A percentile compares a stretch with the other conserved stretches of the same genome.
Conservation (phyloP, 164 flowering plant genomes). For the Magnolia officinalis region DNA sequence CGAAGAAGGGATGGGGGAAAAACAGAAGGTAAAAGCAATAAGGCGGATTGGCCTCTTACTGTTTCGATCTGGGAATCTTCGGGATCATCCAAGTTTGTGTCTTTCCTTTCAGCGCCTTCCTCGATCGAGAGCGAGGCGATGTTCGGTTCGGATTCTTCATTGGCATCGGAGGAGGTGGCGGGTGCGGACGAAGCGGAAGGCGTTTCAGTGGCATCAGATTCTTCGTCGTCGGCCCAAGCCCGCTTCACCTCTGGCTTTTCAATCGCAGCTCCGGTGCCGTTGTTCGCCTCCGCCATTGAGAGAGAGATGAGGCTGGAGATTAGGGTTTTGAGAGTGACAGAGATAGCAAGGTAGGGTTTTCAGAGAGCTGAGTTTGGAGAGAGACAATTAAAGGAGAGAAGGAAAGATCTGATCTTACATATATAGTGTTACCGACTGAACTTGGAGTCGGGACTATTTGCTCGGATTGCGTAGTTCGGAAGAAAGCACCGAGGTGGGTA, state of each 20-base stretch:
- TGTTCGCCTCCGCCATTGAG: slow-evolving; percentile 11
- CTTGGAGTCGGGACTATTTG: too few species aligned
- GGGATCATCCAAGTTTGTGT: slow-evolving; percentile 50
- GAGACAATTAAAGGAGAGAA: too few species aligned
- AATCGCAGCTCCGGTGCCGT: neutral
- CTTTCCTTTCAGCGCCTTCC: slow-evolving; percentile 17
- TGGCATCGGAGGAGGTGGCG: neutral
- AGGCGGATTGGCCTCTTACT: slow-evolving; percentile 24
- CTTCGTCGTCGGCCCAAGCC: slow-evolving; percentile 27
- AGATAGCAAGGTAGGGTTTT: too few species aligned
- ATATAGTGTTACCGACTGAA: too few species aligned
- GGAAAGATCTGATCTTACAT: too few species aligned
- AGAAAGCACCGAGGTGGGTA: too few species aligned
- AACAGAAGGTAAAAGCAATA: neutral
- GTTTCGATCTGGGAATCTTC: slow-evolving; percentile 58
- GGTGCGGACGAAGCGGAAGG: neutral
- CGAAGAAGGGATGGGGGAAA: neutral
- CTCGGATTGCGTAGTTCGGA: too few species aligned
- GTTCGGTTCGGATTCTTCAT: slow-evolving; percentile 3
- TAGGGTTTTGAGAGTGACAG: neutral
- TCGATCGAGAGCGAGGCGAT: slow-evolving; percentile 28
- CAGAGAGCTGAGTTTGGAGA: too few species aligned
- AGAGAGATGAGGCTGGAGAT: neutral
- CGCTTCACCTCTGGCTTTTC: slow-evolving; percentile 9
- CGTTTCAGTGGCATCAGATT: slow-evolving; percentile 4